Evolutionary conservation across 2,329 filamentous ascomycete genomes (phyloP), one percentile per base, ranked within the genome.

Genomic region (Ascochyta koolunga): DNA sequence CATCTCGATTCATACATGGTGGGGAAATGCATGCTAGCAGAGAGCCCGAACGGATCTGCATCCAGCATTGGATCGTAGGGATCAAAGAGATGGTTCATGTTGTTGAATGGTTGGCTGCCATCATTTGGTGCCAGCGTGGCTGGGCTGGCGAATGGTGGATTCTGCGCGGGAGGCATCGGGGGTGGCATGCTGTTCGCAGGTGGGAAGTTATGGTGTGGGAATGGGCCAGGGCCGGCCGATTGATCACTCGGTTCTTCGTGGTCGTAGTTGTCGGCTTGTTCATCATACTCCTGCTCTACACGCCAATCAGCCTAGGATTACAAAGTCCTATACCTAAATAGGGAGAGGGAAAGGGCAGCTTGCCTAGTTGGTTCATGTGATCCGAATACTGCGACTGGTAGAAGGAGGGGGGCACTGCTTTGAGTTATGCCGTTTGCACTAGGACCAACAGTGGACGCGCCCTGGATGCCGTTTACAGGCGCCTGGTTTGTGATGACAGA

Each of bases 231-330:
- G 36, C 86, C 87, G 50, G 88, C 83, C 10, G 86, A 86, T 57
- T 91, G 88, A 61, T 87, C 82, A 72, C 70, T 75, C 36, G 80
- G 84, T 66, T 90, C 88, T 63, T 87, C 80, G 57, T 96, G 90
- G 69, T 97, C 93, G 75, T 96, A 86, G 83, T 96, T 90, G 68
- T 93, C 91, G 74, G 85, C 86, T 78, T 91, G 90, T 50, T 91
- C 89, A 75, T 97, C 93, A 79, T 97, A 98, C 81, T 98, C 93
- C 83, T 96, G 92, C 80, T 98, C 93, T 97, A 70, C 78, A 86
- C 76, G 78, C 73, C 47, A 82, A 84, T 89, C 80, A 88, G 83
- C 79, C 82, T 86, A 86, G 83, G 82, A 86, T 82, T 82, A 83
- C 82, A 86, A 74, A 85, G 81, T 79, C 83, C 82, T 80, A 82